These are phyloP conservation scores for Beauveria sp. DNA, from an alignment of 2,329 filamentous ascomycete genomes.

Conservation along the genomic window DNA sequence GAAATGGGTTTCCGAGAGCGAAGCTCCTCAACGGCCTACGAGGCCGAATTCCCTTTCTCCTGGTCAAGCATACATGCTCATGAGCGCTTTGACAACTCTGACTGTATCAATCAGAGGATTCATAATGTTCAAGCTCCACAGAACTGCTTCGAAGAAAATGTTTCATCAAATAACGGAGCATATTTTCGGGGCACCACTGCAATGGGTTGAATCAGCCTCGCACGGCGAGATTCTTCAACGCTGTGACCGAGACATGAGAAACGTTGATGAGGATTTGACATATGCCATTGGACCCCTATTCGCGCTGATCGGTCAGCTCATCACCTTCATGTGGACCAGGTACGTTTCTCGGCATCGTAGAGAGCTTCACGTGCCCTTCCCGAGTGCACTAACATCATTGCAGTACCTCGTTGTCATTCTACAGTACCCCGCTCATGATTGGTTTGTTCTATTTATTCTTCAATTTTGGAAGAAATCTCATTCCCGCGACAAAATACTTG, in stretches of 20 bases:
- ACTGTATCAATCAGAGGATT: constrained; percentile 45
- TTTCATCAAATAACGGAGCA: background rate
- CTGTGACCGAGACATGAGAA: background rate
- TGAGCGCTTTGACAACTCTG: constrained; percentile 39
- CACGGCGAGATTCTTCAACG: background rate
- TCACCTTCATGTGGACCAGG: background rate
- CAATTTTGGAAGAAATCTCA: constrained; percentile 47
- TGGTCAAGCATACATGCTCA: constrained; percentile 26
- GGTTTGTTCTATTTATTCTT: constrained; percentile 46
- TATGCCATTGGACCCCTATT: background rate
- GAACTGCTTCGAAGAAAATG: background rate
- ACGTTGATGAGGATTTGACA: background rate
- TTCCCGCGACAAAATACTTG: constrained; percentile 56
- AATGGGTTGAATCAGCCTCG: background rate
- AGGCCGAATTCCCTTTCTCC: background rate
- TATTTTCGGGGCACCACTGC: background rate
- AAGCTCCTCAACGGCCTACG: background rate
- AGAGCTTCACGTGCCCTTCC: background rate
- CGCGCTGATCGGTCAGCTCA: background rate
- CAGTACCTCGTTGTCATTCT: constrained; percentile 47
- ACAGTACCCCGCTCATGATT: constrained; percentile 50
- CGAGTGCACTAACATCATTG: background rate
- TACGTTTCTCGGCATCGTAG: background rate
- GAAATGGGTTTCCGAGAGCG: background rate
- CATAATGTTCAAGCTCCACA: constrained; percentile 46